Conservation (phyloP, 805 yeast genomes). For the Scheffersomyces amazonensis region DNA sequence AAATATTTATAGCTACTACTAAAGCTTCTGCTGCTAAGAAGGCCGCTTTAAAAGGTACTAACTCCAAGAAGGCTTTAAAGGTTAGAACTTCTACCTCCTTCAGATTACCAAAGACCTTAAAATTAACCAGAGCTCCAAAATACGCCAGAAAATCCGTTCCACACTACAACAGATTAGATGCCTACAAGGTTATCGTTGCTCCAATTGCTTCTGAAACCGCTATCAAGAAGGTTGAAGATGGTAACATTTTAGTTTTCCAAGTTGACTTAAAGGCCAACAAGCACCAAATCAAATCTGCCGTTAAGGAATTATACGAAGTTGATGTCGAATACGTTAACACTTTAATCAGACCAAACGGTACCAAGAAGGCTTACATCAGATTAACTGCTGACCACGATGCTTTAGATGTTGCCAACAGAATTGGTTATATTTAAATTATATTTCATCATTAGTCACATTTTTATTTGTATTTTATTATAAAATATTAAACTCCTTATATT, state of each 20-base stretch:
- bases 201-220: constrained; percentile 99
- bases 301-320: constrained; percentile 96
- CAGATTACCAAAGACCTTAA: constrained; percentile 97
- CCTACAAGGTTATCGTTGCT: constrained; percentile 88
- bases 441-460: no score
- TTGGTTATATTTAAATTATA: constrained; percentile 85
- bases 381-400: constrained; percentile 99
- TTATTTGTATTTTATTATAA: no score
- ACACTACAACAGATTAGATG: constrained; percentile 95
- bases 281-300: constrained; percentile 97
- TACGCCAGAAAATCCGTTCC: constrained; percentile 95
- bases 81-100: constrained; percentile 94
- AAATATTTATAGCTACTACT: constrained; percentile 39
- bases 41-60: constrained; percentile 97
- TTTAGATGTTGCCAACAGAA: constrained; percentile 99
- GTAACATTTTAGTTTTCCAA: constrained; percentile 98
- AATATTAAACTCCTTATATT: no score
- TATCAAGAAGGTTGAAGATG: constrained; percentile 98
- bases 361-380: constrained; percentile 99
- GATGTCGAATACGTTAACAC: constrained; percentile 95
- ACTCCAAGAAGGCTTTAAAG: constrained; percentile 85
- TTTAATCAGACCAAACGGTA: constrained; percentile 97
- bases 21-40: constrained; percentile 98
- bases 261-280: constrained; percentile 97
- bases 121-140: constrained; percentile 90